Percentiles rank a stretch among this genome's conserved stretches.
Evolutionary conservation across 495 filamentous ascomycete species (phyloP).

Genomic region (Podospora bellae-mahoneyi): DNA sequence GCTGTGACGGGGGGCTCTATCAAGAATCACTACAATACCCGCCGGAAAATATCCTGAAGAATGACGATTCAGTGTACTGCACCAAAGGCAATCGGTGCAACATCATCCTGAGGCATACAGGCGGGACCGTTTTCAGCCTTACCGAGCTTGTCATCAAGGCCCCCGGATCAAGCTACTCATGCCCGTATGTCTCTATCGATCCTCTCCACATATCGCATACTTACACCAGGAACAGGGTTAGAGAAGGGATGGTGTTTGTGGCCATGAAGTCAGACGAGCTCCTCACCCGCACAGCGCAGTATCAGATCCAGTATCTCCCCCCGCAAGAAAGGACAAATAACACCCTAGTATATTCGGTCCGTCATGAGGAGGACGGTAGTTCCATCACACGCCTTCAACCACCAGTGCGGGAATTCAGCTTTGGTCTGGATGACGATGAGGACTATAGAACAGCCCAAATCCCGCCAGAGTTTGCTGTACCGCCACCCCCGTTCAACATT

Average conservation of each 20-base stretch:
- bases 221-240: conserved; percentile 48
- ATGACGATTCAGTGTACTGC: conserved; percentile 83
- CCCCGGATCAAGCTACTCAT: conserved; percentile 73
- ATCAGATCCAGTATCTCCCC: conserved; percentile 65
- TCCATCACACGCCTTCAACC: conserved; percentile 18
- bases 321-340: conserved; percentile 21
- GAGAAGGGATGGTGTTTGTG: conserved; percentile 91
- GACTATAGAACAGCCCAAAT: conserved; percentile 48
- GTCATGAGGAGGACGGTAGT: conserved; percentile 45
- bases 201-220: conserved; percentile 7
- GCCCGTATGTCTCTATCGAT: conserved; percentile 62
- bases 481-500: conserved; percentile 42
- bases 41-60: conserved; percentile 76
- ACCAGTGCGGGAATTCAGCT: conserved; percentile 7
- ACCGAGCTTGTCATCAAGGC: conserved; percentile 86
- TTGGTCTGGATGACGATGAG: conserved; percentile 35
- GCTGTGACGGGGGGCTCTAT: conserved; percentile 84
- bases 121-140: conserved; percentile 71
- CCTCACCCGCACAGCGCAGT: conserved; percentile 66
- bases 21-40: conserved; percentile 58
- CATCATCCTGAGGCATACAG: conserved; percentile 74
- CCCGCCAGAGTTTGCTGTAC: conserved; percentile 47
- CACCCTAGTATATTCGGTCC: conserved; percentile 43
- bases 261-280: conserved; percentile 78
- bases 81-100: conserved; percentile 81